These are phyloP conservation scores for Penicillium cinerascens DNA, from an alignment of 495 filamentous ascomycete species.

Conservation along the genomic window DNA sequence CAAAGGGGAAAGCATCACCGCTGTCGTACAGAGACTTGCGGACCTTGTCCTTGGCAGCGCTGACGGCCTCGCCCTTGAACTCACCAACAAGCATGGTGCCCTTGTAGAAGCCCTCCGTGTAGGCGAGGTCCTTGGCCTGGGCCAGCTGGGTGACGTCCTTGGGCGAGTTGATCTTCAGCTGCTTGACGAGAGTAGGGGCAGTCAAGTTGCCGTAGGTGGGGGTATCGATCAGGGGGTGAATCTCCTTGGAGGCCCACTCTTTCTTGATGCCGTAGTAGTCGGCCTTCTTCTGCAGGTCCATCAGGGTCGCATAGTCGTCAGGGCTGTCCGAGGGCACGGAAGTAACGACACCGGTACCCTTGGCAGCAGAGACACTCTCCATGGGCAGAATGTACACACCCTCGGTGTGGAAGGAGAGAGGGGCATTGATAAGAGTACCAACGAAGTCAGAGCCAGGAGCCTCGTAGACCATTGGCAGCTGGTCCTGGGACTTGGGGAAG, in stretches of 20 bases:
- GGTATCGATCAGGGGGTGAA: constrained; percentile 84
- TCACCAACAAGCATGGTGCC: constrained; percentile 87
- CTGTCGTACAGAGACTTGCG: constrained; percentile 71
- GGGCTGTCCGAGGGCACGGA: constrained; percentile 94
- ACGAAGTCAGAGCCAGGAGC: constrained; percentile 75
- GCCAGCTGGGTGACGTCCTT: constrained; percentile 88
- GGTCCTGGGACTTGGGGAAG: constrained; percentile 59
- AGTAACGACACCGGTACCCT: constrained; percentile 95
- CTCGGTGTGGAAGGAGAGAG: constrained; percentile 80
- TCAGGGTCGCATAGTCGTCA: constrained; percentile 88
- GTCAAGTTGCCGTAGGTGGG: constrained; percentile 83
- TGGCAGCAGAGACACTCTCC: constrained; percentile 85
- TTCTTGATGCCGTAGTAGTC: constrained; percentile 96
- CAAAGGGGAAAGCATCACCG: constrained; percentile 84
- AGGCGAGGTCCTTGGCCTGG: constrained; percentile 93
- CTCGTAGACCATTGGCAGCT: constrained; percentile 55
- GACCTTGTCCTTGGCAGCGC: constrained; percentile 82
- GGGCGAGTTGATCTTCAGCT: constrained; percentile 93
- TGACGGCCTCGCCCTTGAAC: constrained; percentile 82
- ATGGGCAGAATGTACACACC: constrained; percentile 89
- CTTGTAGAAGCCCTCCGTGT: constrained; percentile 97
- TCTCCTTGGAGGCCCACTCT: constrained; percentile 91
- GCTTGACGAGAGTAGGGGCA: constrained; percentile 78
- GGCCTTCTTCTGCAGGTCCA: constrained; percentile 90
- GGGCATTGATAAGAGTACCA: constrained; percentile 82